Evolutionary conservation across 2,329 filamentous ascomycete species (phyloP), one percentile per base, ranked within the genome.

Genomic region (Neopestalotiopsis sp.): DNA sequence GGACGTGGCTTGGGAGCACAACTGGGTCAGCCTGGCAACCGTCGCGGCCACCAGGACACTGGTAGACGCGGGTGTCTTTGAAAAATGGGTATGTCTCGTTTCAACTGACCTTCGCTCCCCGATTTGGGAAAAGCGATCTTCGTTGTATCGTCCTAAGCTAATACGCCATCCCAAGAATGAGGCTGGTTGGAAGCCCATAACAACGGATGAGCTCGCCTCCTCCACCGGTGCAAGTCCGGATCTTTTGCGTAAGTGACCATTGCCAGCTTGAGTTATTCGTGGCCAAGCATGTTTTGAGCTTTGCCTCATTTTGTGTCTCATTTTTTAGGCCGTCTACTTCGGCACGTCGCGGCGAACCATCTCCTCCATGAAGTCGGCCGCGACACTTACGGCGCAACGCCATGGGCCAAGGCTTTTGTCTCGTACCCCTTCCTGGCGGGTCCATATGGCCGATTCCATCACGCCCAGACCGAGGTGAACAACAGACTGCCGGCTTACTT

Each of bases 281-380:
- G 4, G 4, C 10, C 34, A 17, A 2, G 17, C 13, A 49, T 14
- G 17, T 13, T n/a, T 49, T 49, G 42, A 14, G 17, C 17, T n/a
- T 49, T 20, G 17, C 42, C 42, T 52, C 4, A 52, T 52, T 52
- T 28, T 17, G 7, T n/a, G 45, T 20, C 3, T 9, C 9, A 4
- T 17, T 5, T 9, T 1, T n/a, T 10, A 80, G 78, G 71, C 24
- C 79, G 80, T 4, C 72, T 82, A 73, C 74, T 81, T 70, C 74
- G 79, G 49, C 76, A 79, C 56, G 74, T 82, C 4, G 74, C 79
- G 4, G 78, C 78, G 1, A 79, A 81, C 60, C 72, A 77, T 32
- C 75, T 82, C 17, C 71, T 82, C 52, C 72, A 71, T 13, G 81
- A 82, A 70, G 74, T 73, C 1, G 77, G 69, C 10, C 72, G 77